phyloP scores from a whole-genome alignment of 2,329 filamentous ascomycete genomes.

The Monilinia laxa region DNA sequence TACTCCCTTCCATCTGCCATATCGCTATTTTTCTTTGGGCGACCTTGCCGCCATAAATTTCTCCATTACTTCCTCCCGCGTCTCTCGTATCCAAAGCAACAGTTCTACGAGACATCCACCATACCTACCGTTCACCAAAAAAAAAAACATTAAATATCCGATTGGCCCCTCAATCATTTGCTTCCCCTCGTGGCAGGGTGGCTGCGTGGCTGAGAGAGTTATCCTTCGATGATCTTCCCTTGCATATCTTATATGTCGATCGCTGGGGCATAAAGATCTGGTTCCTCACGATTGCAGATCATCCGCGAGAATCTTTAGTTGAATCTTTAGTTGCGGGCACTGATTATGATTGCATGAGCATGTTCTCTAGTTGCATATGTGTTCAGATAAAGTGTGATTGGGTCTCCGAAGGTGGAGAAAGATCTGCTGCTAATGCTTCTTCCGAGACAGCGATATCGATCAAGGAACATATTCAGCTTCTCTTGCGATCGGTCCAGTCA shows the following conservation, averaged over 20 bases:
- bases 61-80: background rate
- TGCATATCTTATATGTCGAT: slow-evolving; percentile 7
- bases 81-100: background rate
- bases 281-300: slow-evolving; percentile 8
- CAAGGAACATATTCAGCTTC: background rate
- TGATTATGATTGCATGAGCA: background rate
- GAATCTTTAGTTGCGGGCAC: background rate
- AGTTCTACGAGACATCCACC: background rate
- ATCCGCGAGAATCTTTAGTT: background rate
- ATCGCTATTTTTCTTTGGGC: background rate
- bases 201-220: background rate
- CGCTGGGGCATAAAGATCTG: background rate
- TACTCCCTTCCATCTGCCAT: background rate
- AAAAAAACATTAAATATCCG: background rate
- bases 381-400: background rate
- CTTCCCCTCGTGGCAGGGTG: background rate
- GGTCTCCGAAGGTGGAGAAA: background rate
- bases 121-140: background rate
- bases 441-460: slow-evolving; percentile 11
- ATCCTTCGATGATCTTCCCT: background rate
- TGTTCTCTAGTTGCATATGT: slow-evolving; percentile 19
- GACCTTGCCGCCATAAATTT: slow-evolving; percentile 9
- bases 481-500: slow-evolving; percentile 2
- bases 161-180: background rate
- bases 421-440: background rate